phyloP scores from a whole-genome alignment of 495 filamentous ascomycete genomes.

The Penicillium argentinense region DNA sequence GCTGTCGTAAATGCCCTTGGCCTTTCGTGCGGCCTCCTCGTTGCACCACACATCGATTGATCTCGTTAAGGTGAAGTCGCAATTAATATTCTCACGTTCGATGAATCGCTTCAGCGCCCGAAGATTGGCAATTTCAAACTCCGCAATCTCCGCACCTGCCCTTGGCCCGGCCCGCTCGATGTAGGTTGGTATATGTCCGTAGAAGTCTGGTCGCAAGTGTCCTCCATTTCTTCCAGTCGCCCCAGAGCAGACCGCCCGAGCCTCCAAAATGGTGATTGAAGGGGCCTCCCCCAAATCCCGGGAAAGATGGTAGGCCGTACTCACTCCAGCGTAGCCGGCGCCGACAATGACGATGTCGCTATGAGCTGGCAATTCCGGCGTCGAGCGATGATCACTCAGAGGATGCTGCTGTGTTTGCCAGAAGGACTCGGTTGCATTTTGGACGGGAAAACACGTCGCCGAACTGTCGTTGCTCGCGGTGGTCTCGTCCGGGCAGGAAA shows the following conservation, averaged over 20 bases:
- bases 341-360: slow-evolving; percentile 69
- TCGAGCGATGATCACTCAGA: slow-evolving; percentile 52
- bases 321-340: slow-evolving; percentile 66
- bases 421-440: slow-evolving; percentile 60
- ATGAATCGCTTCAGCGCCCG: slow-evolving; percentile 32
- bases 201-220: slow-evolving; percentile 33
- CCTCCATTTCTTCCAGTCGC: slow-evolving; percentile 43
- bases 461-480: not conserved
- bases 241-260: slow-evolving; percentile 38
- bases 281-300: slow-evolving; percentile 11
- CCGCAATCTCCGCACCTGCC: slow-evolving; percentile 24
- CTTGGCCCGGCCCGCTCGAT: slow-evolving; percentile 21
- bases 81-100: slow-evolving; percentile 39
- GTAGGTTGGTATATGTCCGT: slow-evolving; percentile 33
- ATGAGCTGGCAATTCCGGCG: slow-evolving; percentile 41
- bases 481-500: not conserved
- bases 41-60: slow-evolving; percentile 40
- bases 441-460: slow-evolving; percentile 36
- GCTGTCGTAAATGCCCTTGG: slow-evolving; percentile 28
- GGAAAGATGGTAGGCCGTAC: slow-evolving; percentile 60
- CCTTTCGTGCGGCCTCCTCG: slow-evolving; percentile 27
- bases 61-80: slow-evolving; percentile 39
- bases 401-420: slow-evolving; percentile 57
- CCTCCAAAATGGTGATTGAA: slow-evolving; percentile 37
- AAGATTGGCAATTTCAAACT: slow-evolving; percentile 33